Conservation (phyloP, 129 eudicot genomes). For the Glebionis coronaria region DNA sequence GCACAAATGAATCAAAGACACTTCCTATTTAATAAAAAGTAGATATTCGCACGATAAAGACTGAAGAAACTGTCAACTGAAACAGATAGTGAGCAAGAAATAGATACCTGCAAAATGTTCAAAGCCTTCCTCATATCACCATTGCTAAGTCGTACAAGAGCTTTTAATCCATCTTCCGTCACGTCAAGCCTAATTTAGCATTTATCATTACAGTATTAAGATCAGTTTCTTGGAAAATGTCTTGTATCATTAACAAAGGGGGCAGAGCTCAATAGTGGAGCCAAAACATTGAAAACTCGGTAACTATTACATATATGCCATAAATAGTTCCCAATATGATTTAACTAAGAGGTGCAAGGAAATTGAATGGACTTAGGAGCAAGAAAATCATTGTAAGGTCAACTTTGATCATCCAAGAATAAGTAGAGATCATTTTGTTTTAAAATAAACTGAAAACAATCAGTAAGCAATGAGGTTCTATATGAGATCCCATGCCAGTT, state of each 20-base stretch:
- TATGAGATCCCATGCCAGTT: neutral
- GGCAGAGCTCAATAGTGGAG: constrained; percentile 9
- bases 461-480: neutral
- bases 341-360: neutral
- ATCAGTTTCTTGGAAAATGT: constrained; percentile 6
- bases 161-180: constrained; percentile 70
- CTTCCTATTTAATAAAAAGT: neutral
- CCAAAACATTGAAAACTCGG: neutral
- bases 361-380: neutral
- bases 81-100: constrained; percentile 7
- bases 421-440: neutral
- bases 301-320: too few species aligned
- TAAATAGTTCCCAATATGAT: too few species aligned
- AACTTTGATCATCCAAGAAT: constrained; percentile 10
- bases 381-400: constrained; percentile 4
- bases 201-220: constrained; percentile 12
- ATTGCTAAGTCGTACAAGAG: constrained; percentile 90
- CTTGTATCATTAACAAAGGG: constrained; percentile 3
- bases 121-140: constrained; percentile 99
- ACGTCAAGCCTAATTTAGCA: constrained; percentile 76
- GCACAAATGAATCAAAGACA: neutral
- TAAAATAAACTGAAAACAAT: constrained; percentile 1
- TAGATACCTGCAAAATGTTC: constrained; percentile 86
- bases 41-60: neutral
- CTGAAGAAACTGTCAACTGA: neutral